phyloP scores from a whole-genome alignment of 352 stramenopile genomes.

The Phytopythium sindhum region DNA sequence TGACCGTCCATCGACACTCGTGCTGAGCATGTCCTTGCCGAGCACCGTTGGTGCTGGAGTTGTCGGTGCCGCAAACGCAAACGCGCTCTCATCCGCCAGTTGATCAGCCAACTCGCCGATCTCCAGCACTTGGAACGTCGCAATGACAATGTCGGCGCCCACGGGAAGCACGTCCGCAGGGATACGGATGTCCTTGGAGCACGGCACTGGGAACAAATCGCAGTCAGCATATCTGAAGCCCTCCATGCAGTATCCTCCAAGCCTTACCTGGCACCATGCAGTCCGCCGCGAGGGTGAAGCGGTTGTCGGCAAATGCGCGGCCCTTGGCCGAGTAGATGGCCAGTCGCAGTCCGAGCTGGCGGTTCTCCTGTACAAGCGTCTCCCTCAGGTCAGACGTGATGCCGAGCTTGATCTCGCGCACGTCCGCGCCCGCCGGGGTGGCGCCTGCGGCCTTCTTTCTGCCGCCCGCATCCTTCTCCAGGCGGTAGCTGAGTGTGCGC shows the following conservation, averaged over 20 bases:
- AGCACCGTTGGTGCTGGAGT: constrained; percentile 11
- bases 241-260: background rate
- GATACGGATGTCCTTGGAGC: constrained; percentile 54
- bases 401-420: constrained; percentile 62
- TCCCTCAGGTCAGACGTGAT: constrained; percentile 68
- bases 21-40: constrained; percentile 47
- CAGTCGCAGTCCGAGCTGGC: constrained; percentile 48
- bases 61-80: constrained; percentile 33
- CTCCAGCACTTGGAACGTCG: constrained; percentile 64
- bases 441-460: background rate
- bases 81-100: constrained; percentile 28
- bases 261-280: constrained; percentile 53
- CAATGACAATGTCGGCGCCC: constrained; percentile 40
- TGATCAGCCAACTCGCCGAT: constrained; percentile 43
- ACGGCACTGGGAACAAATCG: constrained; percentile 30
- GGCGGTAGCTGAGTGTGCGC: constrained; percentile 74
- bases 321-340: constrained; percentile 47
- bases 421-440: constrained; percentile 20
- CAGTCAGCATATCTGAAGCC: background rate
- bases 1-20: constrained; percentile 21
- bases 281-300: constrained; percentile 50
- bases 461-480: constrained; percentile 18
- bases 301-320: constrained; percentile 48
- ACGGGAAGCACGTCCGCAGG: constrained; percentile 38
- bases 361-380: constrained; percentile 51